Evolutionary conservation across 1,284 basidiomycete species (phyloP), one percentile per base, ranked within the genome.

Genomic region (Exobasidium cylindrosporum): DNA sequence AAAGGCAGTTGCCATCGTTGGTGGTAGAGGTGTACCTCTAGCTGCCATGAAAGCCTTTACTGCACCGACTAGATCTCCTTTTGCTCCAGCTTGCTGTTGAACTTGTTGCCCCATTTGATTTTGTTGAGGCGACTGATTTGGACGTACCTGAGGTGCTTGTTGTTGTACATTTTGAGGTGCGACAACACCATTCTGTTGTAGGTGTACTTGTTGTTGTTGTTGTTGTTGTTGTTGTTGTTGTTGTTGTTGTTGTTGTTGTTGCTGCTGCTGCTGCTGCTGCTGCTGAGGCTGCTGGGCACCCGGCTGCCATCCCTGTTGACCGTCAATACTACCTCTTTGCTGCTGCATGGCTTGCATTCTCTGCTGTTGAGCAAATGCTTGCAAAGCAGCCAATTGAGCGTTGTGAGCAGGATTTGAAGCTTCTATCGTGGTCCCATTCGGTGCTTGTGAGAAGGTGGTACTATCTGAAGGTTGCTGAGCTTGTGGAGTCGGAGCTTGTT

Each of bases 41-140:
- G 72, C 70, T 1, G 56, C 40, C 70, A 76, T 68, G 44, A 77
- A 77, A 45, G 66, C 58, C 28, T 67, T 67, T n/a, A 77, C 72
- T 4, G 69, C 69, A 17, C 64, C 66, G 35, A 71, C 50, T 57
- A 77, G 74, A 50, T 74, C 72, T n/a, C 65, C 44, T 10, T 49
- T 24, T n/a, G 26, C n/a, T 26, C 35, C 17, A n/a, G 45, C 26
- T 29, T 40, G 29, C 23, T 31, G 23, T 7, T 21, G 40, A 55
- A 24, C n/a, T 3, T 47, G 23, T 11, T 29, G 28, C 4, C 24
- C 5, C 43, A 28, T 21, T n/a, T n/a, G 17, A 10, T n/a, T 21
- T 47, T 50, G 32, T 11, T 7, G 17, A 7, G 52, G 52, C n/a
- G n/a, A n/a, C 47, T 57, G 57, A 26, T 46, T 35, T 1, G 32